These are phyloP conservation scores for Dipodascus albidus DNA, from an alignment of 805 yeast species.

Conservation along the genomic window DNA sequence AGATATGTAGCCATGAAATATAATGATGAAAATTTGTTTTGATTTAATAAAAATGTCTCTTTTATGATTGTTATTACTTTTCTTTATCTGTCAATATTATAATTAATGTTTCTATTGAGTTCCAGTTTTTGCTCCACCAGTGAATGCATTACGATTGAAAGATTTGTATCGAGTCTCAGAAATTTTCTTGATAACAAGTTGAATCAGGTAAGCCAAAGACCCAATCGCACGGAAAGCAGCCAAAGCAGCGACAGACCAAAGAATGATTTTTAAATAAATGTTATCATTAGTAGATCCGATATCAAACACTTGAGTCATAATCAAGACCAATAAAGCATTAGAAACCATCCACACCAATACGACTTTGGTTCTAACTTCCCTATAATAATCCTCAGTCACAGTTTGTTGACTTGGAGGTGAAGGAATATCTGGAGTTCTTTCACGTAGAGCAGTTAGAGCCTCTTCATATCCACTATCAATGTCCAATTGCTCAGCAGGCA, in stretches of 20 bases:
- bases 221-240: conserved; percentile 78
- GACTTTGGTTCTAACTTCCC: conserved; percentile 89
- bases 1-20: conserved; percentile 1
- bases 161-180: not conserved
- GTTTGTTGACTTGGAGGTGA: conserved; percentile 29
- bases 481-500: conserved; percentile 56
- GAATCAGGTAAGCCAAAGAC: conserved; percentile 53
- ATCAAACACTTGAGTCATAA: conserved; percentile 72
- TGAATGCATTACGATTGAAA: conserved; percentile 1
- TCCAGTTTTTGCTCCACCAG: conserved; percentile 2
- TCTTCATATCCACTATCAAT: conserved; percentile 76
- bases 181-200: not conserved
- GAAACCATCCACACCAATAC: conserved; percentile 91
- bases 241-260: conserved; percentile 87
- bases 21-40: not conserved
- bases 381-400: conserved; percentile 67
- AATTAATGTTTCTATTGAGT: not conserved
- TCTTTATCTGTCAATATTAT: not conserved
- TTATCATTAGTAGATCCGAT: conserved; percentile 57
- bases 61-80: no score
- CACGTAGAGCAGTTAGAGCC: conserved; percentile 59
- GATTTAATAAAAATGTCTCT: not conserved
- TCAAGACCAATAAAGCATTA: conserved; percentile 73
- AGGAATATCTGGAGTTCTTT: conserved; percentile 49
- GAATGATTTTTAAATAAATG: conserved; percentile 67